Evolutionary conservation across 257 asterid genomes (phyloP), one percentile per base, ranked within the genome.

Genomic region (Paulownia fortunei): DNA sequence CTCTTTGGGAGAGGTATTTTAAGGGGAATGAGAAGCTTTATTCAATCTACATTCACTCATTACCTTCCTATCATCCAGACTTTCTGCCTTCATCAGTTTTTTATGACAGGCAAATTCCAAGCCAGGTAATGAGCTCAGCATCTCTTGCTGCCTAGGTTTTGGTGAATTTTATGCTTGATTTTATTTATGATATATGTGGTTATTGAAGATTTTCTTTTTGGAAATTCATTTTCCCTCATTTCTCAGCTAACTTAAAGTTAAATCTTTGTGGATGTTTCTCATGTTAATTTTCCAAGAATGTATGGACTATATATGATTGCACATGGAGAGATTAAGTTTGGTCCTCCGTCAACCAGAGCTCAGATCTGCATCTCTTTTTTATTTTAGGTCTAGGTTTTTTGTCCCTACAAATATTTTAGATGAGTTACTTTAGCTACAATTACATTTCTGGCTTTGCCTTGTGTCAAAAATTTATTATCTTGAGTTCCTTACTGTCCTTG

Each of bases 1-100:
- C 97, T 23, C 86, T 94, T 76, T 94, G 98, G 98, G 97, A 94
- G 85, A 89, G 74, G 76, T 94, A 90, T 79, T 84, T 94, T 36
- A 84, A 79, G 56, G 98, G 97, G 67, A 84, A 89, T 73, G 94
- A 92, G 86, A 83, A 83, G 87, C 89, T 86, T 78, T 92, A 81
- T 78, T 90, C 98, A 3, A 89, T 90, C 76, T 92, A 94, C 36
- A 47, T 94, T 51, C 97, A 94, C 74, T 85, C 97, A 1, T 82
- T 88, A 83, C 98, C 98, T 2, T 82, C 90, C 0, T 91, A 92
- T 81, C 67, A 23, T 58, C 88, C 94, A 0, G 84, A 91, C 47
- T 94, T 88, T 76, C 87, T 83, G 54, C 69, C 87, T 59, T 80
- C 96, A 0, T 94, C 98, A 8, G 92, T 82, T 61, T 94, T 94